phyloP scores from a whole-genome alignment of 768 basidiomycete species.

The Lentinula lateritia region DNA sequence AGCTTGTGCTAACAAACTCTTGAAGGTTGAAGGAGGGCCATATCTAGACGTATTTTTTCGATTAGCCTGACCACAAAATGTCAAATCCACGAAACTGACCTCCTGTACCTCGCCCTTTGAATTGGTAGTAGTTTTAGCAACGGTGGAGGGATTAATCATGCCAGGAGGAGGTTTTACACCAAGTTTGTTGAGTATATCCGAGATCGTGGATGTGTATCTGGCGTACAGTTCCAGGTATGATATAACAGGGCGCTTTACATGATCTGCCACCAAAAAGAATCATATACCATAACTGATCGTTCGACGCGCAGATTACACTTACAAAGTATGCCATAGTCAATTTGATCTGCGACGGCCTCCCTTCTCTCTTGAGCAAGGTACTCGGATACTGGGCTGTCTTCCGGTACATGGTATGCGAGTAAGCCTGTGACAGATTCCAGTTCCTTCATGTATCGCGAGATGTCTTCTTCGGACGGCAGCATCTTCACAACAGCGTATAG shows the following conservation, averaged over 20 bases:
- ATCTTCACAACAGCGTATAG: constrained; percentile 58
- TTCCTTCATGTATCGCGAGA: constrained; percentile 60
- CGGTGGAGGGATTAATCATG: constrained; percentile 36
- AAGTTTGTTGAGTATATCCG: constrained; percentile 49
- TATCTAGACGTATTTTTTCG: constrained; percentile 24
- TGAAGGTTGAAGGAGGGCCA: constrained; percentile 52
- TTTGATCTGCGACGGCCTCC: constrained; percentile 80
- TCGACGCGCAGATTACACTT: constrained; percentile 22
- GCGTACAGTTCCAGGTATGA: constrained; percentile 60
- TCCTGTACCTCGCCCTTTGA: background rate
- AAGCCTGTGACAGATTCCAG: constrained; percentile 70
- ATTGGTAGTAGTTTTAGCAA: constrained; percentile 6
- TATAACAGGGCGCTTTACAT: constrained; percentile 32
- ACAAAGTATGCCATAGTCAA: constrained; percentile 85
- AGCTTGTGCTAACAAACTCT: constrained; percentile 36
- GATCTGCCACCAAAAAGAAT: background rate
- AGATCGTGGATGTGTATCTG: constrained; percentile 61
- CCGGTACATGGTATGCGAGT: constrained; percentile 79
- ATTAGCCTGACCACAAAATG: background rate
- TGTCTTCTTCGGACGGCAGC: constrained; percentile 50
- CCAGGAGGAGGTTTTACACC: constrained; percentile 43
- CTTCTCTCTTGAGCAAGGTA: constrained; percentile 77
- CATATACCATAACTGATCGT: background rate
- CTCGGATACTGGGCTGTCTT: constrained; percentile 65
- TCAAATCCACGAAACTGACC: no score